Conservation (phyloP, 129 eudicot genomes). For the Ambrosia trifida region DNA sequence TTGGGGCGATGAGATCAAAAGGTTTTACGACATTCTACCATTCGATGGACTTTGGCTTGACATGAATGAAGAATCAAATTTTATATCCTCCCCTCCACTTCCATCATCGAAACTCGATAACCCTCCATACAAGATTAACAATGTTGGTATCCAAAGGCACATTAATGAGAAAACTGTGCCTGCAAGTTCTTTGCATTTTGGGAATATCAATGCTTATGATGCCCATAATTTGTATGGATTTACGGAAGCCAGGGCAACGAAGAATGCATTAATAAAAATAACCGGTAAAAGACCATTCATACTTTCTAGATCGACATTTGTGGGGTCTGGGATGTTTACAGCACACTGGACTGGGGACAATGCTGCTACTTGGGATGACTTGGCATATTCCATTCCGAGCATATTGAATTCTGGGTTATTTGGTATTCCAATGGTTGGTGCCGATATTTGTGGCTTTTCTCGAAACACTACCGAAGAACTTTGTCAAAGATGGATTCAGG, state of each 20-base stretch:
- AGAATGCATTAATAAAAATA: slow-evolving; percentile 39
- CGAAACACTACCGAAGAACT: slow-evolving; percentile 81
- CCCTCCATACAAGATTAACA: slow-evolving; percentile 87
- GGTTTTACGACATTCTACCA: slow-evolving; percentile 52
- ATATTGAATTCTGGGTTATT: slow-evolving; percentile 73
- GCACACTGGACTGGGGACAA: slow-evolving; percentile 99
- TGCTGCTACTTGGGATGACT: slow-evolving; percentile 84
- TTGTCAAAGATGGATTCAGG: slow-evolving; percentile 91
- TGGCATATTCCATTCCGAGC: slow-evolving; percentile 73
- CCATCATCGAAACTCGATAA: slow-evolving; percentile 66
- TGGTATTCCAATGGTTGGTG: slow-evolving; percentile 95
- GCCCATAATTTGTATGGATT: slow-evolving; percentile 82
- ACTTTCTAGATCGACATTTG: slow-evolving; percentile 76
- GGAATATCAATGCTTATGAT: slow-evolving; percentile 64
- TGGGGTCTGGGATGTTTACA: slow-evolving; percentile 72
- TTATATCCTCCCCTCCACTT: slow-evolving; percentile 49
- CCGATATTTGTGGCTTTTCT: slow-evolving; percentile 82
- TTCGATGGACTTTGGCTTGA: slow-evolving; percentile 88
- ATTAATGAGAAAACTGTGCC: slow-evolving; percentile 64
- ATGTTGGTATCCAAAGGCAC: slow-evolving; percentile 45
- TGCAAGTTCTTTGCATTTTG: slow-evolving; percentile 61
- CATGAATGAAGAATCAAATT: slow-evolving; percentile 87
- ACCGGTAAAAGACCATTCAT: slow-evolving; percentile 74
- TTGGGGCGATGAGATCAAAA: slow-evolving; percentile 68
- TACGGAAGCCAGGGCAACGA: slow-evolving; percentile 66